Evolutionary conservation across 2,329 filamentous ascomycete species (phyloP).

Genomic region (Penicillium sp.): DNA sequence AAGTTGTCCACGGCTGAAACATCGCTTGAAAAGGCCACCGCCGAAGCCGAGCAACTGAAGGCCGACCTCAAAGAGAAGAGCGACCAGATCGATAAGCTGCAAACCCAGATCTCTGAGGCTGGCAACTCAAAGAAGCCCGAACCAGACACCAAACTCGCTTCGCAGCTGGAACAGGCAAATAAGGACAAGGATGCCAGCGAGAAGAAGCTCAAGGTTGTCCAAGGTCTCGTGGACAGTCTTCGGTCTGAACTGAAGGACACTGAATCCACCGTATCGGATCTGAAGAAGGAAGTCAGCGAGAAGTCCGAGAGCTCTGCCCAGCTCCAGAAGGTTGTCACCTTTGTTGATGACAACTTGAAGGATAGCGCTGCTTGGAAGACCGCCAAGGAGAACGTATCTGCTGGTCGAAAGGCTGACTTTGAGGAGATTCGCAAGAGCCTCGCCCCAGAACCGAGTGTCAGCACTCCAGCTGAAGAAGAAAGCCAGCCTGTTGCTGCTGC

Average conservation of each 20-base stretch:
- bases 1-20: slow-evolving; percentile 40
- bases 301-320: slow-evolving; percentile 40
- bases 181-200: slow-evolving; percentile 47
- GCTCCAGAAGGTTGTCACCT: slow-evolving; percentile 42
- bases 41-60: slow-evolving; percentile 40
- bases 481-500: slow-evolving; percentile 21
- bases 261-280: slow-evolving; percentile 52
- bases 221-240: slow-evolving; percentile 60
- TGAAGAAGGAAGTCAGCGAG: slow-evolving; percentile 49
- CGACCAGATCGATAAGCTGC: slow-evolving; percentile 43
- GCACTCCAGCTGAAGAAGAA: slow-evolving; percentile 24
- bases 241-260: slow-evolving; percentile 59
- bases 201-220: slow-evolving; percentile 59
- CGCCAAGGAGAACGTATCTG: slow-evolving; percentile 36
- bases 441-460: slow-evolving; percentile 19
- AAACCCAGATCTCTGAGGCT: slow-evolving; percentile 31
- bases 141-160: slow-evolving; percentile 29
- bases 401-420: slow-evolving; percentile 41
- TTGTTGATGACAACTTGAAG: slow-evolving; percentile 45
- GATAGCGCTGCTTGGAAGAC: slow-evolving; percentile 41
- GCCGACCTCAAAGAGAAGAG: slow-evolving; percentile 46
- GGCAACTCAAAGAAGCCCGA: slow-evolving; percentile 23
- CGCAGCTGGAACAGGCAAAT: slow-evolving; percentile 40
- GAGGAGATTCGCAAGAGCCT: slow-evolving; percentile 40
- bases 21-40: slow-evolving; percentile 33